Evolutionary conservation across 805 yeast species (phyloP), one percentile per base, ranked within the genome.

Genomic region (Barnettozyma pratensis): DNA sequence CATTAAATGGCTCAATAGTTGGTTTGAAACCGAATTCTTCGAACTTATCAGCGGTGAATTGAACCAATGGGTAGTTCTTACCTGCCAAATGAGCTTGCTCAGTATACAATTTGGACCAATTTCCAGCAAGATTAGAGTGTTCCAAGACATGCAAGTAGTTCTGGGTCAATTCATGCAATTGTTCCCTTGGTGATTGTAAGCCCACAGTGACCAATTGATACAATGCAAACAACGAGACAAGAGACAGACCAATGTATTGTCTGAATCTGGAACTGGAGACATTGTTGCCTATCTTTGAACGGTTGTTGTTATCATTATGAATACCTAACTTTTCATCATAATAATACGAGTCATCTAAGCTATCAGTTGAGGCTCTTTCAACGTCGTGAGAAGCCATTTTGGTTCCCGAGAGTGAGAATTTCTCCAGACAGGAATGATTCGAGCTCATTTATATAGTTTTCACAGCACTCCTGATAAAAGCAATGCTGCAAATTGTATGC

Each of bases 11-110:
- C 54, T 79, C 87, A 45, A 82, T 68, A 29, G 64, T 66, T 6
- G 81, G 63, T 34, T 70, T 64, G 49, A 83, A 65, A 1, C 92
- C 92, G 56, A 70, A 84, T 54, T 80, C 83, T 44, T 69, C 72
- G 55, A 81, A 80, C 63, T 79, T 77, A 12, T 66, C 69, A 29
- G 70, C 68, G 3, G 91, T 83, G 77, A 81, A 86, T 47, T 82
- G 69, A 26, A 74, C 82, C 47, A 77, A 62, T 34, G 63, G 73
- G 35, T 63, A 55, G 52, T 73, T 74, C 10, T 76, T 71, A 4
- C 85, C 85, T 4, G 87, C 84, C 50, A 82, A 63, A 58, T 83
- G 87, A 2, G 82, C 74, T 36, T 71, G 73, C 5, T 69, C 52
- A 1, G 87, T 76, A 57, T 80, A 81, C 36, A 64, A 67, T 43